A percentile compares a stretch with the other conserved stretches of the same genome.
Evolutionary conservation across 352 stramenopile species (phyloP).

Genomic region (Aphanomyces astaci): DNA sequence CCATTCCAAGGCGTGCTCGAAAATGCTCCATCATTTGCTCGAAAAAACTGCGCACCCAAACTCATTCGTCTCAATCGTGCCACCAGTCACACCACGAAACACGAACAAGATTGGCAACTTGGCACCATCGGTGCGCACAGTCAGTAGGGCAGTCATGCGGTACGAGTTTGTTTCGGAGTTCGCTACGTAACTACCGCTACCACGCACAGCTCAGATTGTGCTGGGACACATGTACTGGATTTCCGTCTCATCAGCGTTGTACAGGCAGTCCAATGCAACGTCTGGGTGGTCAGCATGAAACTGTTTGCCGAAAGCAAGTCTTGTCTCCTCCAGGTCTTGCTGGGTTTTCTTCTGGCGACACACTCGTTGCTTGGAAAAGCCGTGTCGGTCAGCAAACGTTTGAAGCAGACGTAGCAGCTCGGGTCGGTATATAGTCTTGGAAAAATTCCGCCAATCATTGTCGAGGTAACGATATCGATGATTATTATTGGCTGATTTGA

Average conservation of each 20-base stretch:
- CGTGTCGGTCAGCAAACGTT: too few relatives aligned
- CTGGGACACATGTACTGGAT: slow-evolving; percentile 12
- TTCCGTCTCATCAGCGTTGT: not conserved
- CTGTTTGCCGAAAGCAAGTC: not conserved
- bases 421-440: too few relatives aligned
- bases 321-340: too few relatives aligned
- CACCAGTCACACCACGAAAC: not conserved
- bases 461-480: too few relatives aligned
- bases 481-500: too few relatives aligned
- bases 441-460: too few relatives aligned
- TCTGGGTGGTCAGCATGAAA: not conserved
- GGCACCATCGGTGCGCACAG: slow-evolving; percentile 16
- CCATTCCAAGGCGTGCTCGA: too few relatives aligned
- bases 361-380: too few relatives aligned
- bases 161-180: slow-evolving; percentile 22
- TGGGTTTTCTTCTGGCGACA: too few relatives aligned
- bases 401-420: too few relatives aligned
- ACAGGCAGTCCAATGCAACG: not conserved
- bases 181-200: slow-evolving; percentile 10
- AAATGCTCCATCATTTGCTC: too few relatives aligned
- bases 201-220: slow-evolving; percentile 5
- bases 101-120: slow-evolving; percentile 28
- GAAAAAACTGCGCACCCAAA: too few relatives aligned
- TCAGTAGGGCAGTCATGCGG: slow-evolving; percentile 22
- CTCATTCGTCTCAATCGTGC: not conserved